Evolutionary conservation across 2,329 filamentous ascomycete species (phyloP).

Genomic region (Magnaporthales sp.): DNA sequence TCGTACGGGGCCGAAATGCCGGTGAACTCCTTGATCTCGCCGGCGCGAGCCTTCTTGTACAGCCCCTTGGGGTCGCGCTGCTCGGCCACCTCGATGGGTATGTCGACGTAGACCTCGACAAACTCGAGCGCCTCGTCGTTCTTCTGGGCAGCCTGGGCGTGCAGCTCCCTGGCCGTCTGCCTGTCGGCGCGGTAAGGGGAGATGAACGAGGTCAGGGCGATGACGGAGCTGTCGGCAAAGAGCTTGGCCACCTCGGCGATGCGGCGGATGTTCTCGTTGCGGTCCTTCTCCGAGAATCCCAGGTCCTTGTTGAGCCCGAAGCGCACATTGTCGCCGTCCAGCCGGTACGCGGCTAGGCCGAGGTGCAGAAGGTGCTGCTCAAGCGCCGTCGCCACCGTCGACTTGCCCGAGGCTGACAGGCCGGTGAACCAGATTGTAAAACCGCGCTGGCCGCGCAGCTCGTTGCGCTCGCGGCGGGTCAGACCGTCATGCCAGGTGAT

Average conservation of each 20-base stretch:
- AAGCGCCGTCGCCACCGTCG: slow-evolving; percentile 89
- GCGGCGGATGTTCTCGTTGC: slow-evolving; percentile 95
- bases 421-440: slow-evolving; percentile 98
- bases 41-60: slow-evolving; percentile 92
- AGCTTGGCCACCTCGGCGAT: slow-evolving; percentile 96
- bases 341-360: slow-evolving; percentile 75
- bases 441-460: slow-evolving; percentile 72
- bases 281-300: slow-evolving; percentile 84
- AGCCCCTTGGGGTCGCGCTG: slow-evolving; percentile 93
- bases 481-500: slow-evolving; percentile 85
- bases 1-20: slow-evolving; percentile 95
- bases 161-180: slow-evolving; percentile 70
- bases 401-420: slow-evolving; percentile 92
- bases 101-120: slow-evolving; percentile 88
- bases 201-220: slow-evolving; percentile 95
- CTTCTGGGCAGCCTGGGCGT: slow-evolving; percentile 49
- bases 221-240: slow-evolving; percentile 81
- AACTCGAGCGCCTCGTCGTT: slow-evolving; percentile 71
- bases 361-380: slow-evolving; percentile 93
- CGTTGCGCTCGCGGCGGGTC: slow-evolving; percentile 67
- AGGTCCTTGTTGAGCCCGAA: slow-evolving; percentile 98
- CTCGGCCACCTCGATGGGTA: slow-evolving; percentile 86
- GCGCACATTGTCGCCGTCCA: slow-evolving; percentile 97
- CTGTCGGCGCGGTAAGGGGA: slow-evolving; percentile 88
- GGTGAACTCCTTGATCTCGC: slow-evolving; percentile 95